Percentiles rank a stretch among this genome's conserved stretches.
phyloP scores from a whole-genome alignment of 345 rosid genomes.

The Citrus inodora region DNA sequence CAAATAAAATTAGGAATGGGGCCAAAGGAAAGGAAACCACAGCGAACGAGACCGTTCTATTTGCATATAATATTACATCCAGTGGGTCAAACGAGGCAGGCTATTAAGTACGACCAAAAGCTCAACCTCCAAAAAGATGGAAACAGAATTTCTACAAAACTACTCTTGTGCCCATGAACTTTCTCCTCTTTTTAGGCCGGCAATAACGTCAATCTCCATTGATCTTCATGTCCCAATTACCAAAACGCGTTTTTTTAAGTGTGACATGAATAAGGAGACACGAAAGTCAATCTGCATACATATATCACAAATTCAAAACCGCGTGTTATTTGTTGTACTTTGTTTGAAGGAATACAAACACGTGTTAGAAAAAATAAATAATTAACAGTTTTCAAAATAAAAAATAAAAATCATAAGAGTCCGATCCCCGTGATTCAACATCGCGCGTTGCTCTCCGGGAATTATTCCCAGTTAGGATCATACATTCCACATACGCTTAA shows the following conservation, averaged over 20 bases:
- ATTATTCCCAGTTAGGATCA: too few relatives aligned
- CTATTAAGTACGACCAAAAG: not conserved
- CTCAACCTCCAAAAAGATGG: not conserved
- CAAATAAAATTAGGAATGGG: too few relatives aligned
- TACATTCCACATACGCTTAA: too few relatives aligned
- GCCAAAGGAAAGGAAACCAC: too few relatives aligned
- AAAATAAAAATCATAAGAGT: too few relatives aligned
- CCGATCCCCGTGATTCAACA: too few relatives aligned
- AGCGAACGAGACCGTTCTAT: too few relatives aligned
- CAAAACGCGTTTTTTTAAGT: slow-evolving; percentile 7
- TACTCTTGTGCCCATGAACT: not conserved
- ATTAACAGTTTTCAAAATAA: too few relatives aligned
- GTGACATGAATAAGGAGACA: slow-evolving; percentile 29
- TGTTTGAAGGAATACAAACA: not conserved
- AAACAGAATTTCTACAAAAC: not conserved
- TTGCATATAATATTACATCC: too few relatives aligned
- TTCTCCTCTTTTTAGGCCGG: not conserved
- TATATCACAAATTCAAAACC: not conserved
- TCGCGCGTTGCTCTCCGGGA: too few relatives aligned
- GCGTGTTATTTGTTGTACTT: not conserved
- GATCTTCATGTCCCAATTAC: not conserved
- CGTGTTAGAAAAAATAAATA: not conserved
- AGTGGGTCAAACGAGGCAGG: slow-evolving; percentile 3
- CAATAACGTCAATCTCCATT: not conserved
- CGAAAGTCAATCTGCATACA: slow-evolving; percentile 40